A percentile compares a stretch with the other conserved stretches of the same genome.
phyloP scores from a whole-genome alignment of 2,329 filamentous ascomycete species.

The Alternaria ethzedia region DNA sequence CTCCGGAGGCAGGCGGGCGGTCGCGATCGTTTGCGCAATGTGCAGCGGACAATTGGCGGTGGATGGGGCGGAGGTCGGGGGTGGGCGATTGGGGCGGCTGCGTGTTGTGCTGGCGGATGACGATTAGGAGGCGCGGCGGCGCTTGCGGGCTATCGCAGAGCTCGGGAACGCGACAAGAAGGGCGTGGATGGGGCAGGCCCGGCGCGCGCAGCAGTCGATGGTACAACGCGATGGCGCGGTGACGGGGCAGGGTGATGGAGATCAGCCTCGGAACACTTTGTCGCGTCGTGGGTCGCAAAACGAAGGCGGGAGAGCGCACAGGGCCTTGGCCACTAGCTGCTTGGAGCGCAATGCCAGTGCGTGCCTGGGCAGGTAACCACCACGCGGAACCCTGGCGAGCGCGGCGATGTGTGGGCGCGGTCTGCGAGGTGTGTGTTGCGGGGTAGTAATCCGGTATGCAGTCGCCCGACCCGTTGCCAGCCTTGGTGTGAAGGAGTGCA shows the following conservation, averaged over 20 bases:
- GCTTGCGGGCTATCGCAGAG: slow-evolving; percentile 11
- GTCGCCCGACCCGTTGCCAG: neutral
- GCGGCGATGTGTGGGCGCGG: neutral
- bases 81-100: slow-evolving; percentile 17
- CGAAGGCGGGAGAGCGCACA: slow-evolving; percentile 16
- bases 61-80: slow-evolving; percentile 21
- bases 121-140: slow-evolving; percentile 19
- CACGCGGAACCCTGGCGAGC: slow-evolving; percentile 12
- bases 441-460: slow-evolving; percentile 1
- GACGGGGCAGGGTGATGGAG: slow-evolving; percentile 25
- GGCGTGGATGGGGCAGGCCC: neutral
- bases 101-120: slow-evolving; percentile 26
- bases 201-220: slow-evolving; percentile 12
- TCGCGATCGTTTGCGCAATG: slow-evolving; percentile 35
- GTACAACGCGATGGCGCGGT: slow-evolving; percentile 12
- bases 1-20: slow-evolving; percentile 37
- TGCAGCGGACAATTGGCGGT: slow-evolving; percentile 14
- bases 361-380: slow-evolving; percentile 1
- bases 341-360: slow-evolving; percentile 9
- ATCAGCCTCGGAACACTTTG: slow-evolving; percentile 24
- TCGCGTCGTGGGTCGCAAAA: slow-evolving; percentile 27
- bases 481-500: slow-evolving; percentile 5
- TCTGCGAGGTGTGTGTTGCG: slow-evolving; percentile 2
- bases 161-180: slow-evolving; percentile 6
- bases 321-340: slow-evolving; percentile 16